Base-by-base conservation (phyloP, 2,329 filamentous ascomycete genomes). In the Phyllosticta citriasiana region DNA sequence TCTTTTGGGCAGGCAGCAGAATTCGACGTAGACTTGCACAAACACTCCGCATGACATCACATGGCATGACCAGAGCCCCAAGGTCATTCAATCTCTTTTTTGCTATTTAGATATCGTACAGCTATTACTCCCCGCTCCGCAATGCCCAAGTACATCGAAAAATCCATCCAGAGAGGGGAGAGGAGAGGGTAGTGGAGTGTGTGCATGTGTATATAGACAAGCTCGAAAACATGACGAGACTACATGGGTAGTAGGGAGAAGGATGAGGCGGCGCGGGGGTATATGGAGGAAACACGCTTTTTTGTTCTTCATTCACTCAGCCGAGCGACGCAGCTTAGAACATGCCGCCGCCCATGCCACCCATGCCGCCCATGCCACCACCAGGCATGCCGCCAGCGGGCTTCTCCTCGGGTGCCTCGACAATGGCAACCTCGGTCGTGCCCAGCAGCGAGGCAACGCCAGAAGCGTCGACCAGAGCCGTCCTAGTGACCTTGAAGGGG, bases 401-500 rank as follows among this genome's bases (percentile, higher is more conserved):
- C 88, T 97, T 97, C 77, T 97, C 92, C 77, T 97, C 93, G 59
- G 90, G 84, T 59, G 93, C 94, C 76, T 99, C 94, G 57, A 97
- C 92, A 66, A 99, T 96, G 67, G 94, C 92, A 62, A 97, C 94
- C 81, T 99, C 94, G 64, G 94, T 99, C 67, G 94, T 99, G 74
- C 94, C 94, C 64, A 99, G 88, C 64, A 99, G 86, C 59, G 93
- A 97, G 59, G 94, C 94, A 70, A 99, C 94, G 79, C 94, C 94
- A 73, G 88, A 93, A 69, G 94, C 94, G 71, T 99, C 94, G 71
- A 92, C 84, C 63, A 99, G 87, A 72, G 91, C 93, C 65, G 94
- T 99, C 71, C 94, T 91, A 73, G 99, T 94, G 69, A 99, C 94
- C 89, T 99, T 99, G 84, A 99, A 89, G 66, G 94, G 94, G 76